Conservation (phyloP, 2,329 filamentous ascomycete species). For the Aspergillus floridensis region DNA sequence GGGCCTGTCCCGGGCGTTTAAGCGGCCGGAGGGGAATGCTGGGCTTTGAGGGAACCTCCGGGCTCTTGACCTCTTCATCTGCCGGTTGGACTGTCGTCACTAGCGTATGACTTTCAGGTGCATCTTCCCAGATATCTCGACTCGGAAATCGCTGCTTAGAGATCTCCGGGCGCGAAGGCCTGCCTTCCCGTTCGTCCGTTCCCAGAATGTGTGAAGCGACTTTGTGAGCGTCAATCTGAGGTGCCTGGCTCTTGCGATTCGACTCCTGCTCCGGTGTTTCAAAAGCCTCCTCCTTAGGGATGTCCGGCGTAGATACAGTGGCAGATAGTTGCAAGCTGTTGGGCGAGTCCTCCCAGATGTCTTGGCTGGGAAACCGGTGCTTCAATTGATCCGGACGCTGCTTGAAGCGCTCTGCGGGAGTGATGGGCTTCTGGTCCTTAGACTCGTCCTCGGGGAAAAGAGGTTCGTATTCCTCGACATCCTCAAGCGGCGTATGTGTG, state of each 20-base stretch:
- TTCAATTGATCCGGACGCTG: constrained; percentile 52
- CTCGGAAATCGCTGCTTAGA: constrained; percentile 76
- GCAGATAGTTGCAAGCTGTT: constrained; percentile 74
- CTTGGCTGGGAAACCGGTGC: constrained; percentile 85
- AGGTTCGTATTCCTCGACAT: constrained; percentile 92
- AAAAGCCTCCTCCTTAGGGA: constrained; percentile 46
- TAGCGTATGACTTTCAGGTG: constrained; percentile 75
- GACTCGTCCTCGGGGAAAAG: constrained; percentile 79
- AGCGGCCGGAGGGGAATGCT: constrained; percentile 34
- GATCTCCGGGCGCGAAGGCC: constrained; percentile 50
- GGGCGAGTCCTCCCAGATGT: constrained; percentile 96
- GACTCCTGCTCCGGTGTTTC: constrained; percentile 51
- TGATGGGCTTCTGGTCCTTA: constrained; percentile 53
- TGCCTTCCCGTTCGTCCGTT: constrained; percentile 26
- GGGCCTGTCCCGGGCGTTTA: constrained; percentile 33
- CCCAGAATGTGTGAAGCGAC: constrained; percentile 35
- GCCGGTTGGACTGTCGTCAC: constrained; percentile 65
- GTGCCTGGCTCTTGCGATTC: constrained; percentile 40
- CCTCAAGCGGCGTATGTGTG: constrained; percentile 68
- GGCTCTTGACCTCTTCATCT: constrained; percentile 49
- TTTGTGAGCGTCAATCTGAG: constrained; percentile 38
- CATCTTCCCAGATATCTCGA: constrained; percentile 92
- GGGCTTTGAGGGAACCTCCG: constrained; percentile 34
- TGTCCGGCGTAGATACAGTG: constrained; percentile 79
- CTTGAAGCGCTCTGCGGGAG: constrained; percentile 57